phyloP scores from a whole-genome alignment of 2,329 filamentous ascomycete genomes.

The Ilyonectria sp. region DNA sequence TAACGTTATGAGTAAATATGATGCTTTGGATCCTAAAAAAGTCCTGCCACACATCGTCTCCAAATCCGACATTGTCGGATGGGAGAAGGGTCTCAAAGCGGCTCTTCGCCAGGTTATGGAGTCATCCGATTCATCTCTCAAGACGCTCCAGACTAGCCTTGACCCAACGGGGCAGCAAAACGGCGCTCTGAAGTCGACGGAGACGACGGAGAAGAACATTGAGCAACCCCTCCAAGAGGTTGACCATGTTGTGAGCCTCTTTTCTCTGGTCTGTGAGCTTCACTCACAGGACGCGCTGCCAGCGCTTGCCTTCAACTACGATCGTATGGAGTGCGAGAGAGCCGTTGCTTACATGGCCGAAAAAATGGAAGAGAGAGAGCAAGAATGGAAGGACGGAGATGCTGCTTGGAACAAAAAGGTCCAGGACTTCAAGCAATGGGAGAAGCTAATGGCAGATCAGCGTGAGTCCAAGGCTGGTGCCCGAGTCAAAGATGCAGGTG shows the following conservation, averaged over 20 bases:
- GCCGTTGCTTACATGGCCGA: slow-evolving; percentile 67
- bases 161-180: neutral
- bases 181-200: neutral
- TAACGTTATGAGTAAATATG: slow-evolving; percentile 20
- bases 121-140: slow-evolving; percentile 61
- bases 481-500: slow-evolving; percentile 60
- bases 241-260: slow-evolving; percentile 33
- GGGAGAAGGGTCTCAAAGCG: slow-evolving; percentile 74
- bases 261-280: slow-evolving; percentile 73
- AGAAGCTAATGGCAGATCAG: slow-evolving; percentile 60
- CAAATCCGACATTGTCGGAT: slow-evolving; percentile 77
- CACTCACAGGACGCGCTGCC: slow-evolving; percentile 77
- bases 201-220: neutral
- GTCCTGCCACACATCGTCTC: slow-evolving; percentile 68
- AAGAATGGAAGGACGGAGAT: slow-evolving; percentile 68
- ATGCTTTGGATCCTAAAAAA: slow-evolving; percentile 63
- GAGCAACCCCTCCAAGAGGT: neutral
- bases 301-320: slow-evolving; percentile 84
- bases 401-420: slow-evolving; percentile 74
- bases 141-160: slow-evolving; percentile 30
- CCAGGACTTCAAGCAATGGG: slow-evolving; percentile 70
- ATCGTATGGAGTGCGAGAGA: slow-evolving; percentile 75
- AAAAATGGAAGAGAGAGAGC: slow-evolving; percentile 60
- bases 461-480: slow-evolving; percentile 45
- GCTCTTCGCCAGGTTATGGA: slow-evolving; percentile 74